A percentile compares a stretch with the other conserved stretches of the same genome.
These are phyloP conservation scores for Houttuynia cordata DNA, from an alignment of 164 flowering plant species.

Conservation along the genomic window DNA sequence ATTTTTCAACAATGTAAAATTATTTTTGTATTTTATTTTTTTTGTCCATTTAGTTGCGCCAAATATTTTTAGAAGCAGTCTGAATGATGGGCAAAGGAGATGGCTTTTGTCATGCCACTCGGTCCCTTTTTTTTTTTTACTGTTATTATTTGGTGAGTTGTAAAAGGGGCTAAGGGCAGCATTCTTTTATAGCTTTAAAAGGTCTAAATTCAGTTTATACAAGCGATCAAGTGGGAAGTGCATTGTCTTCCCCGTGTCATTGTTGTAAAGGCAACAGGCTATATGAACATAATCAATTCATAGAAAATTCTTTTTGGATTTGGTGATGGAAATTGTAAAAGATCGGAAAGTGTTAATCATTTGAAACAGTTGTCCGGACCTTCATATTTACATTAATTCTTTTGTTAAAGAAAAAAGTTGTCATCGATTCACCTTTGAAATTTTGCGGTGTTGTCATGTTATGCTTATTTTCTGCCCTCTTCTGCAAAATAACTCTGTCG, in stretches of 20 bases:
- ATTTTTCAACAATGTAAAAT: conserved; percentile 16
- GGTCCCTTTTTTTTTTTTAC: conserved; percentile 1
- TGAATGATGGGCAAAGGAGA: conserved; percentile 12
- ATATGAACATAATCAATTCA: conserved; percentile 2
- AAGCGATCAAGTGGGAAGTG: conserved; percentile 10
- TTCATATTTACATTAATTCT: too few relatives aligned
- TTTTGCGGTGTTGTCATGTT: too few relatives aligned
- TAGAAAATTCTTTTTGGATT: conserved; percentile 6
- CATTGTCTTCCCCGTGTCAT: conserved; percentile 9
- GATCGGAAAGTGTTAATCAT: too few relatives aligned
- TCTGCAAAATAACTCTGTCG: too few relatives aligned
- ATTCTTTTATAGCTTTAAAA: conserved; percentile 24
- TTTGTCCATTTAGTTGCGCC: conserved; percentile 24
- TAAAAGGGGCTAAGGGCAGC: conserved; percentile 12
- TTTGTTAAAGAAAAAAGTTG: too few relatives aligned
- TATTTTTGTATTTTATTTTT: conserved; percentile 2
- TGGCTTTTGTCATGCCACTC: conserved; percentile 7
- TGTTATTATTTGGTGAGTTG: background rate
- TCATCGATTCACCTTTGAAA: too few relatives aligned
- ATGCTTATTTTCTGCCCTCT: too few relatives aligned
- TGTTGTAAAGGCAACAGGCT: conserved; percentile 16
- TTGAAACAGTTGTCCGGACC: too few relatives aligned
- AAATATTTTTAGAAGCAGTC: conserved; percentile 15
- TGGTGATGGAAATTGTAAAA: conserved; percentile 3
- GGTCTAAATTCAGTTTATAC: background rate